phyloP scores from a whole-genome alignment of 352 stramenopile genomes.

The Globisporangium carolinianum region DNA sequence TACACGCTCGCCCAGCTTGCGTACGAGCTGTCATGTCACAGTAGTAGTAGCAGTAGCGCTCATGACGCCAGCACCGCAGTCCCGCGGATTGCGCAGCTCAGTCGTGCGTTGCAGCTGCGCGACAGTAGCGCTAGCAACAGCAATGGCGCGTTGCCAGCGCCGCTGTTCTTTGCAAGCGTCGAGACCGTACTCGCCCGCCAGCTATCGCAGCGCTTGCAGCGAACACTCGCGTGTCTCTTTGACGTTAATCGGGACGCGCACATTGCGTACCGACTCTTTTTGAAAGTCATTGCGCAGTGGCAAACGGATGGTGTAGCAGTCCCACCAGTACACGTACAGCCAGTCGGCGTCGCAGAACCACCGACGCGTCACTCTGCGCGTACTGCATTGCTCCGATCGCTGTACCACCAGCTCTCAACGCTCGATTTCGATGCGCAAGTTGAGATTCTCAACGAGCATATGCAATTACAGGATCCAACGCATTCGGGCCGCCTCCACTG shows the following conservation, averaged over 20 bases:
- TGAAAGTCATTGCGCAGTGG: constrained; percentile 70
- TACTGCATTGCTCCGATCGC: constrained; percentile 31
- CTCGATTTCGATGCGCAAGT: constrained; percentile 64
- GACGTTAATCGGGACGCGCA: constrained; percentile 48
- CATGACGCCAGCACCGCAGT: constrained; percentile 13
- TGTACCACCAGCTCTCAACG: constrained; percentile 64
- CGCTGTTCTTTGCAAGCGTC: constrained; percentile 25
- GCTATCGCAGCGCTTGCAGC: constrained; percentile 24
- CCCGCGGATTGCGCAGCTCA: constrained; percentile 45
- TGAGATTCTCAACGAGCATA: constrained; percentile 56
- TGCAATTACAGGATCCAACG: constrained; percentile 23
- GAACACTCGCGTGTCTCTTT: constrained; percentile 56
- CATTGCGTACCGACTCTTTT: constrained; percentile 67
- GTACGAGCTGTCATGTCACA: constrained; percentile 11
- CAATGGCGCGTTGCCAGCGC: constrained; percentile 20
- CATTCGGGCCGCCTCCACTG: constrained; percentile 19
- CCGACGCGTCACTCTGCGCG: constrained; percentile 3
- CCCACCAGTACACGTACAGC: not conserved
- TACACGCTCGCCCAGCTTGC: constrained; percentile 29
- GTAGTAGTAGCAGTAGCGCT: no score
- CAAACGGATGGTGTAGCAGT: not conserved
- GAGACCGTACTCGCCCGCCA: constrained; percentile 21
- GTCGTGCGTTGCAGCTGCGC: constrained; percentile 31
- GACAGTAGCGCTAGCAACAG: constrained; percentile 19
- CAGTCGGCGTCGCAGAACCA: not conserved